Evolutionary conservation across 108 stramenopile species (phyloP).

Genomic region (Epipyxis sp.): DNA sequence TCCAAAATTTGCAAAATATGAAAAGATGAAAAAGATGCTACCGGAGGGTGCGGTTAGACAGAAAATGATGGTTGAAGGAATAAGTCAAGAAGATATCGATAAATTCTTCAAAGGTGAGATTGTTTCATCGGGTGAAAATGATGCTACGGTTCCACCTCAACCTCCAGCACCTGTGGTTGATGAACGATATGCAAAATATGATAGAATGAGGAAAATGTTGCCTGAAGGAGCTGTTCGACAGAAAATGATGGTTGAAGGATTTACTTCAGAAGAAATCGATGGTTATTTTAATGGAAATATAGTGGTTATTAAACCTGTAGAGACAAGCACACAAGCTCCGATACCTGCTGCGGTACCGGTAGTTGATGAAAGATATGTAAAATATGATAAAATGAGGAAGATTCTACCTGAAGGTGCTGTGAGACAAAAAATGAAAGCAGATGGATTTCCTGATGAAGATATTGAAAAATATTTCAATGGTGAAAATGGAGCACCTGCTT

Average conservation of each 20-base stretch:
- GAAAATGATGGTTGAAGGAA: conserved; percentile 11
- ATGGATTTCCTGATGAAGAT: not conserved
- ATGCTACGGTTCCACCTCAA: not conserved
- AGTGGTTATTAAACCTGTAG: not conserved
- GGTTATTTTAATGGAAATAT: not conserved
- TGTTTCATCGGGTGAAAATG: not conserved
- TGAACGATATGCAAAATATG: not conserved
- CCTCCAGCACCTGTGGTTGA: not conserved
- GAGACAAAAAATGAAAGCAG: conserved; percentile 2
- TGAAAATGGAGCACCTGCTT: no score
- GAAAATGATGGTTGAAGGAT: conserved; percentile 16
- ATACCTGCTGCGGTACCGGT: not conserved
- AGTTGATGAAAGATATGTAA: not conserved
- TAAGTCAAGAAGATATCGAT: not conserved
- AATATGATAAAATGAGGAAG: not conserved
- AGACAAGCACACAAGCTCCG: not conserved
- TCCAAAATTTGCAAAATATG: not conserved
- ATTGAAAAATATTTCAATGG: not conserved
- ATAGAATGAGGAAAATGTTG: not conserved
- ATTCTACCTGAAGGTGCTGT: conserved; percentile 11
- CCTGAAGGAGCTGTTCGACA: conserved; percentile 12
- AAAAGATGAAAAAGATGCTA: conserved; percentile 1
- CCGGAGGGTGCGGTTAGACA: conserved; percentile 7
- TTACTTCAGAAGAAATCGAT: not conserved
- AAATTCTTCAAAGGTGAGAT: not conserved